Evolutionary conservation across 768 basidiomycete genomes (phyloP).

Genomic region (Tricholoma matsutake): DNA sequence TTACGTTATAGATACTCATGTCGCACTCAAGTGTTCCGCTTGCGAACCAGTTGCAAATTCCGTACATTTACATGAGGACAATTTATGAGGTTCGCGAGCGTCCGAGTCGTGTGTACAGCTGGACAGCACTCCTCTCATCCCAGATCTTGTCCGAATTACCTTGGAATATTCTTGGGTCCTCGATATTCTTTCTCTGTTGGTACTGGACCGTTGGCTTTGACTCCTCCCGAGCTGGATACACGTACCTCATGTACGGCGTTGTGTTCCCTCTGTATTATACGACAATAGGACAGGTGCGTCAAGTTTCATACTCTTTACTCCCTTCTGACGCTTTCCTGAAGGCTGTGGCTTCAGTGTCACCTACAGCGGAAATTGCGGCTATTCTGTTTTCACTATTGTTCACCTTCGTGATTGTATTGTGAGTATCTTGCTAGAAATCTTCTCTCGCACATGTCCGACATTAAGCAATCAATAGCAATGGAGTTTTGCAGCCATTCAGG

Average conservation of each 20-base stretch:
- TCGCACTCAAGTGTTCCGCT: conserved; percentile 32
- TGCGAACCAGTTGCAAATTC: conserved; percentile 61
- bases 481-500: conserved; percentile 63
- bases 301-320: neutral
- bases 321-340: neutral
- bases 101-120: conserved; percentile 61
- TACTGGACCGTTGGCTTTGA: conserved; percentile 70
- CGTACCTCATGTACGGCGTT: conserved; percentile 53
- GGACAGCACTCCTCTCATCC: conserved; percentile 55
- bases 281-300: conserved; percentile 44
- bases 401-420: conserved; percentile 42
- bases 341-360: conserved; percentile 58
- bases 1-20: neutral
- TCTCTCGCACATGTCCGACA: neutral
- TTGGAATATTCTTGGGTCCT: conserved; percentile 61
- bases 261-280: conserved; percentile 65
- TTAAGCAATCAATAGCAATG: conserved; percentile 40
- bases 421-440: neutral
- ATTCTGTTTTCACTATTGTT: conserved; percentile 58
- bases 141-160: conserved; percentile 59
- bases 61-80: conserved; percentile 54
- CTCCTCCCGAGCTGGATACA: conserved; percentile 51
- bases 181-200: conserved; percentile 68
- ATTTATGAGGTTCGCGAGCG: conserved; percentile 70
- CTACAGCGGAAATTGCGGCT: conserved; percentile 57